Base-by-base conservation (phyloP, 345 rosid species). In the Populus simonii region DNA sequence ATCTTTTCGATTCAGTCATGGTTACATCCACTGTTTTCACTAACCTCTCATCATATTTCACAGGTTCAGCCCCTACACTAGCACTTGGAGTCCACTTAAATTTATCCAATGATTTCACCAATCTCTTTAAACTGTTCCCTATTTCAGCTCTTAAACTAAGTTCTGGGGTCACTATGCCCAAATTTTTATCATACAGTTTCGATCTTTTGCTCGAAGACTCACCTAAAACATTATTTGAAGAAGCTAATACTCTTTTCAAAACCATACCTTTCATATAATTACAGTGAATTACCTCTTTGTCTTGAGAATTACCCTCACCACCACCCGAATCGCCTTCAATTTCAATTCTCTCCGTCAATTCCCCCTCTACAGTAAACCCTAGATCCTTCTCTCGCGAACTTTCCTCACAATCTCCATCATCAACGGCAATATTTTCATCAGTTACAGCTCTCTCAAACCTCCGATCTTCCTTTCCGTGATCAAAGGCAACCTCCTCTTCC, bases 301-400 rank as follows among this genome's bases (percentile, higher is more conserved):
- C 72, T 22, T 8, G 29, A 71, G 38, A 55, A 29, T 7, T 57
- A 67, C 70, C 59, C 31, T 15, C 69, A 43, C 49, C 65, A 55
- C 3, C 49, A 25, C 22, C 59, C 25, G 27, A 39, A 18, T 8
- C 53, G 39, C 72, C 71, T 69, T 73, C 76, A 4, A 65, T 12
- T 11, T 65, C 84, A 65, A 71, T 70, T 55, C 73, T 71, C 82
- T 73, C 86, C 7, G 83, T 73, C 71, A 72, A 71, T 75, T 83
- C 88, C 68, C 74, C 45, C 76, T 55, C 83, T 16, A 25, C 41
- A 72, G 73, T 68, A 71, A 68, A 83, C 80, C 84, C 87, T 78
- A 80, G 12, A 73, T 88, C 88, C 31, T 80, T 78, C 72, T 85
- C 88, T 70, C 49, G 68, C 65, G 10, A 71, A 20, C 51, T 69